These are phyloP conservation scores for Chloromonas sp. DNA, from an alignment of 163 green algal species.

Conservation along the genomic window DNA sequence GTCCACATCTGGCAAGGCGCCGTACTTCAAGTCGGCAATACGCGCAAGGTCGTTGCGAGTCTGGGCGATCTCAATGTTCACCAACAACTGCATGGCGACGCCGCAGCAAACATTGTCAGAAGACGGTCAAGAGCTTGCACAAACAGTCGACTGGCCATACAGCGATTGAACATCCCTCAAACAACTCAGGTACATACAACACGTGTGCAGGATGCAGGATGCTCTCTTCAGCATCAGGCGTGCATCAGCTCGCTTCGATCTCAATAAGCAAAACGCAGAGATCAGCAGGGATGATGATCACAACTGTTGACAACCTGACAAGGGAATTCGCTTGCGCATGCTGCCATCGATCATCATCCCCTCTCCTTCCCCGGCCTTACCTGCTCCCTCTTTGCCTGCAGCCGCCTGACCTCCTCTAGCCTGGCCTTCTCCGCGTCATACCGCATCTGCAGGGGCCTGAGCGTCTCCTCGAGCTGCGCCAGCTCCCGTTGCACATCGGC, in stretches of 20 bases:
- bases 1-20: constrained; percentile 66
- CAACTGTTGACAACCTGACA: too few relatives aligned
- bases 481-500: constrained; percentile 52
- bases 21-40: constrained; percentile 59
- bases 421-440: constrained; percentile 51
- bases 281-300: too few relatives aligned
- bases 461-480: constrained; percentile 60
- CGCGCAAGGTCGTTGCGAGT: constrained; percentile 48
- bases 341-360: background rate
- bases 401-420: constrained; percentile 62
- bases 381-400: constrained; percentile 45
- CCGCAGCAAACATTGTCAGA: background rate
- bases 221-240: too few relatives aligned
- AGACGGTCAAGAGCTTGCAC: too few relatives aligned
- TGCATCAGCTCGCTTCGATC: too few relatives aligned
- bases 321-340: too few relatives aligned
- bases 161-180: too few relatives aligned
- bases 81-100: constrained; percentile 50
- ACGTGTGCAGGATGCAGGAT: too few relatives aligned
- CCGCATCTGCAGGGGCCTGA: constrained; percentile 66
- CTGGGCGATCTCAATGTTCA: constrained; percentile 46
- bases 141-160: too few relatives aligned
- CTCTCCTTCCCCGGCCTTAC: background rate
- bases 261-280: too few relatives aligned
- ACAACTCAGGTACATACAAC: background rate